Conservation (phyloP, 352 stramenopile genomes). For the Phytophthora melonis region DNA sequence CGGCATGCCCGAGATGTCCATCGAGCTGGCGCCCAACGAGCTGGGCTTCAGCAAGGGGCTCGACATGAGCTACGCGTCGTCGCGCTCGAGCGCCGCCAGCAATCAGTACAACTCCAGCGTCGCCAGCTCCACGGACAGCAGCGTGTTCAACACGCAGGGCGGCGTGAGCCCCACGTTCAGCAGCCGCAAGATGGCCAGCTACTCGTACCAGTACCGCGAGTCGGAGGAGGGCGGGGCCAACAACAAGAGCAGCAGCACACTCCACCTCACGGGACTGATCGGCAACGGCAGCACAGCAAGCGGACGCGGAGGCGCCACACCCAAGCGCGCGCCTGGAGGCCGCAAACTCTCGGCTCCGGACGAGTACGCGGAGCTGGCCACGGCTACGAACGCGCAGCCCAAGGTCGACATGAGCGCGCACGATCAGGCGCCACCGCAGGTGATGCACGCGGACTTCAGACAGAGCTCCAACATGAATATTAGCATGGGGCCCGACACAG, state of each 20-base stretch:
- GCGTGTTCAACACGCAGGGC: slow-evolving; percentile 54
- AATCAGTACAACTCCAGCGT: slow-evolving; percentile 33
- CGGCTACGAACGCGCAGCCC: slow-evolving; percentile 39
- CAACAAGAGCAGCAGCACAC: slow-evolving; percentile 28
- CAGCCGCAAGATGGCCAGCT: slow-evolving; percentile 42
- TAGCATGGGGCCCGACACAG: slow-evolving; percentile 36
- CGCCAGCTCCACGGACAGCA: slow-evolving; percentile 38
- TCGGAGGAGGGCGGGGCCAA: slow-evolving; percentile 30
- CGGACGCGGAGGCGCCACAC: slow-evolving; percentile 19
- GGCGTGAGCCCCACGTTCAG: slow-evolving; percentile 47
- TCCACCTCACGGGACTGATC: slow-evolving; percentile 41
- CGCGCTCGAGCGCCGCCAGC: slow-evolving; percentile 36
- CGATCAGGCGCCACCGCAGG: not conserved
- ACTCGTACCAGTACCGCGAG: slow-evolving; percentile 46
- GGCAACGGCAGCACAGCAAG: slow-evolving; percentile 28
- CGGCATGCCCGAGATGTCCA: slow-evolving; percentile 52
- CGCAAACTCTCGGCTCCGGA: slow-evolving; percentile 44
- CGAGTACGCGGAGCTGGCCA: slow-evolving; percentile 49
- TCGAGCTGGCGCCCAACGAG: slow-evolving; percentile 45
- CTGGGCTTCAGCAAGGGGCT: slow-evolving; percentile 42
- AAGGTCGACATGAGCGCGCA: slow-evolving; percentile 24
- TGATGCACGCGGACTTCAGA: slow-evolving; percentile 30
- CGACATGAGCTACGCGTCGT: slow-evolving; percentile 43
- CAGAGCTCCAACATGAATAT: slow-evolving; percentile 28
- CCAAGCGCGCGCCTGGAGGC: slow-evolving; percentile 22